Conservation (phyloP, 108 stramenopile species). For the Epithemia pelagica region DNA sequence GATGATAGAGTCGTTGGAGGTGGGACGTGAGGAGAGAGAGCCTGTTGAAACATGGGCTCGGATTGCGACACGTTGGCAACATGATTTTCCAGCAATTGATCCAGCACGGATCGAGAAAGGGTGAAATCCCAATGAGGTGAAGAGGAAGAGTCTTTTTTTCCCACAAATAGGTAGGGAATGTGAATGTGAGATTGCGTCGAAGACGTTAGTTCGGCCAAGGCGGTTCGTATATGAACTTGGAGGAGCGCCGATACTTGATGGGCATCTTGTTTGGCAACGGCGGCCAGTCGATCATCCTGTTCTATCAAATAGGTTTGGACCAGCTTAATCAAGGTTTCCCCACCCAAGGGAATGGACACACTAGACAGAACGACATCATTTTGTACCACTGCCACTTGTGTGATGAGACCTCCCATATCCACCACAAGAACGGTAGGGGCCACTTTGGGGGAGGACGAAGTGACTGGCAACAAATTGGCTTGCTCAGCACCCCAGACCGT, state of each 20-base stretch:
- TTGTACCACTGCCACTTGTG: conserved; percentile 45
- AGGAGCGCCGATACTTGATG: conserved; percentile 14
- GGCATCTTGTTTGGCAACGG: conserved; percentile 17
- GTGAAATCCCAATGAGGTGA: conserved; percentile 46
- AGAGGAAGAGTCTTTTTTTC: conserved; percentile 16
- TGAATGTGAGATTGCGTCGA: conserved; percentile 51
- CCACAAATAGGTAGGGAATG: conserved; percentile 53
- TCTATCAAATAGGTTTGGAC: conserved; percentile 38
- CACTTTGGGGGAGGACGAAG: not conserved
- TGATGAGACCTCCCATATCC: conserved; percentile 59
- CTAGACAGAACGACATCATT: conserved; percentile 33
- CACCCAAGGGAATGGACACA: conserved; percentile 29
- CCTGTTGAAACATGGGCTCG: conserved; percentile 8
- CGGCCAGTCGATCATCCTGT: conserved; percentile 1
- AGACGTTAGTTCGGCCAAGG: conserved; percentile 50
- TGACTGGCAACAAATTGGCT: conserved; percentile 36
- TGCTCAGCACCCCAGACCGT: conserved; percentile 62
- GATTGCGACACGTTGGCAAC: conserved; percentile 26
- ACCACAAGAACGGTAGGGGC: conserved; percentile 42
- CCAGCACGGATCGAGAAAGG: conserved; percentile 54
- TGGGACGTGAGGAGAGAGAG: conserved; percentile 49
- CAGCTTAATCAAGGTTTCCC: conserved; percentile 53
- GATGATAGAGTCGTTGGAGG: conserved; percentile 42
- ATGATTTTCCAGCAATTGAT: conserved; percentile 37
- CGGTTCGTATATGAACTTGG: conserved; percentile 22